Evolutionary conservation across 2,329 filamentous ascomycete genomes (phyloP), one percentile per base, ranked within the genome.

Genomic region (Scolecobasidium constrictum): DNA sequence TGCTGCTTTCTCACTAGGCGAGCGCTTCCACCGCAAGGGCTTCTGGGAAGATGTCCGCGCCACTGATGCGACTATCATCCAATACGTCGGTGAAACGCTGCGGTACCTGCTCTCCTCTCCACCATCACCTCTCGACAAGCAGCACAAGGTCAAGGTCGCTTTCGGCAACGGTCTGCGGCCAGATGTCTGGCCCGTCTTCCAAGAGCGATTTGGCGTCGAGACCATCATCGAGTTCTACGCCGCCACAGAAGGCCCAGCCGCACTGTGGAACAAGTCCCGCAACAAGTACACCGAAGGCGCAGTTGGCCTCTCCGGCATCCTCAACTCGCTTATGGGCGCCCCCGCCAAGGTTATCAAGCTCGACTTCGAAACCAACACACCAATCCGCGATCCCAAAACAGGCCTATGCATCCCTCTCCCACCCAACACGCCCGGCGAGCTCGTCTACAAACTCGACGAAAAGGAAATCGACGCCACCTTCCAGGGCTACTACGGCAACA

Each of bases 1-100:
- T 34, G 72, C 70, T 28, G 83, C 86, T 0, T 65, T 88, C 40
- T 75, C 83, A 19, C 63, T 94, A 13, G 83, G 83, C 37, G 78
- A 76, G 51, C 84, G 81, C 52, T 93, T 94, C 65, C 87, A 83
- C 2, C 83, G 81, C 2, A 74, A 73, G 47, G 76, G 69, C 1
- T 92, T 90, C 62, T 92, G 85, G 81, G 66, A 75, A 13, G 83
- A 90, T 43, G 81, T 81, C 13, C 74, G 82, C n/a, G 71, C 73
- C 35, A 75, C 73, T 38, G 66, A 80, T 6, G 81, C 86, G 16
- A 92, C 83, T 1, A 71, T 79, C 3, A 81, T 93, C 47, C 86
- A 93, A 57, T 94, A 94, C 56, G 86, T 94, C 12, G 86, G 86
- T 41, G 86, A 94, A 60, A 90, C 85, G 1, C 81, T 86, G 49